Percentiles rank a stretch among this genome's conserved stretches.
These are phyloP conservation scores for Lippia alba DNA, from an alignment of 305 asterid genomes.

Conservation along the genomic window DNA sequence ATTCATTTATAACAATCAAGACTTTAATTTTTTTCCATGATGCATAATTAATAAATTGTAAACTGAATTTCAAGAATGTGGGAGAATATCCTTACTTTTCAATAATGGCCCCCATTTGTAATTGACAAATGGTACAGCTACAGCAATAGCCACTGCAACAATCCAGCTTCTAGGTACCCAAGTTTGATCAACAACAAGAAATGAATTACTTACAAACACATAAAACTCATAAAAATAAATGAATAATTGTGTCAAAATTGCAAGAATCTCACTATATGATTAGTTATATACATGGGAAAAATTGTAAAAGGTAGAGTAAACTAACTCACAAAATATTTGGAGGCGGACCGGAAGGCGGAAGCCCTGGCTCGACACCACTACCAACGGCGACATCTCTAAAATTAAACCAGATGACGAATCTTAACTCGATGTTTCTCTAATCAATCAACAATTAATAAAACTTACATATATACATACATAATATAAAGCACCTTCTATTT, in stretches of 20 bases:
- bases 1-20: neutral
- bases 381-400: slow-evolving; percentile 31
- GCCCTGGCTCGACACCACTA: slow-evolving; percentile 37
- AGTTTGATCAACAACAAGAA: neutral
- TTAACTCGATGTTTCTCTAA: too few species aligned
- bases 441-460: too few species aligned
- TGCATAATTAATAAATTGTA: neutral
- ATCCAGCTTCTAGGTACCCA: slow-evolving; percentile 39
- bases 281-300: neutral
- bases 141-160: slow-evolving; percentile 44
- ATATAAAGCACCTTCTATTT: slow-evolving; percentile 29
- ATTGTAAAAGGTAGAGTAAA: neutral
- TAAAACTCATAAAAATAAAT: too few species aligned
- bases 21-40: neutral
- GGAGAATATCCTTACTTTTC: slow-evolving; percentile 29
- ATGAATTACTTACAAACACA: neutral
- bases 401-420: neutral
- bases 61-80: neutral
- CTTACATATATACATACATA: too few species aligned
- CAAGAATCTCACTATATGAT: too few species aligned
- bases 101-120: slow-evolving; percentile 47
- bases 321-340: slow-evolving; percentile 36
- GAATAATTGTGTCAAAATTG: too few species aligned
- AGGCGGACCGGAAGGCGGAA: slow-evolving; percentile 44
- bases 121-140: slow-evolving; percentile 42